A percentile compares a stretch with the other conserved stretches of the same genome.
These are phyloP conservation scores for Venturia oleaginea DNA, from an alignment of 2,329 filamentous ascomycete species.

Conservation along the genomic window DNA sequence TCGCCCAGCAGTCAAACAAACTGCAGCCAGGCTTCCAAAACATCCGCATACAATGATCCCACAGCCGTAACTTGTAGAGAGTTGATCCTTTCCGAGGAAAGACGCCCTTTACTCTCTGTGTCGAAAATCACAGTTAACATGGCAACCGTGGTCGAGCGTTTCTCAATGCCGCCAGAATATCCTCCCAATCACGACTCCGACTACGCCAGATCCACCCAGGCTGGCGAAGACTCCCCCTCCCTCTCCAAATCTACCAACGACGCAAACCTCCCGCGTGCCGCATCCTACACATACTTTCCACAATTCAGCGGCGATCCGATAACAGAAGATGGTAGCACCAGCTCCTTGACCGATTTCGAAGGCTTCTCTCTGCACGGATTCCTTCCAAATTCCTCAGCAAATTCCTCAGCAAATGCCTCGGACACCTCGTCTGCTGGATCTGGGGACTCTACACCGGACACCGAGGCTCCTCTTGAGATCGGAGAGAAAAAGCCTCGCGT, in stretches of 20 bases:
- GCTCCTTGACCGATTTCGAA: neutral
- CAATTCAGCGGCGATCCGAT: constrained; percentile 22
- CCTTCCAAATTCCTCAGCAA: neutral
- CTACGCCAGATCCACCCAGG: neutral
- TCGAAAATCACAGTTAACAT: neutral
- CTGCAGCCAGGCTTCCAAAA: neutral
- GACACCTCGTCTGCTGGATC: constrained; percentile 3
- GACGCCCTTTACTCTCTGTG: neutral
- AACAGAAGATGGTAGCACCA: neutral
- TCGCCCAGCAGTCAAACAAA: neutral
- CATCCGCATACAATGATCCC: neutral
- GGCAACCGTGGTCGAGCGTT: constrained; percentile 5
- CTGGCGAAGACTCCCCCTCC: neutral
- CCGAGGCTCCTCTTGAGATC: neutral
- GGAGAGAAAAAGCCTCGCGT: constrained; percentile 1
- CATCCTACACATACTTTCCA: constrained; percentile 33
- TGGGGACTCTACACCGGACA: constrained; percentile 7
- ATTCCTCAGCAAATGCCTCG: neutral
- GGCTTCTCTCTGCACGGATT: constrained; percentile 1
- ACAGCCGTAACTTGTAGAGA: neutral
- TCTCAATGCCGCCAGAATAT: constrained; percentile 10
- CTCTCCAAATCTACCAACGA: constrained; percentile 17
- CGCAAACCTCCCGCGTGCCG: constrained; percentile 28
- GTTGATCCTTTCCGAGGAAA: neutral
- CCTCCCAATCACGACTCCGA: neutral